Evolutionary conservation across 768 basidiomycete species (phyloP).

Genomic region (Phanerochaete sordida): DNA sequence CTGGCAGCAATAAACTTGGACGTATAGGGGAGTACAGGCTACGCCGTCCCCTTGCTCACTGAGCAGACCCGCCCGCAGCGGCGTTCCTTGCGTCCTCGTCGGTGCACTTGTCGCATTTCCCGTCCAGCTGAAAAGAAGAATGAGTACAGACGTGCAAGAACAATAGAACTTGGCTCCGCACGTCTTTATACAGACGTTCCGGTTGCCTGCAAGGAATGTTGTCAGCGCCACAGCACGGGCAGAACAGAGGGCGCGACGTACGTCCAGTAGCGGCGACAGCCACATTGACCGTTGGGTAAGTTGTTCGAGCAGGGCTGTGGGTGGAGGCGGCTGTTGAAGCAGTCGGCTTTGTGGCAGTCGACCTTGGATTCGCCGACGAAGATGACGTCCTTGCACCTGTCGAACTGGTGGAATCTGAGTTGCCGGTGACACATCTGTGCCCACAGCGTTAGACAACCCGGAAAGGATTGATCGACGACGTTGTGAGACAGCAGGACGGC

Average conservation of each 20-base stretch:
- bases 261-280: constrained; percentile 58
- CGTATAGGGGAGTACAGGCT: constrained; percentile 10
- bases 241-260: constrained; percentile 19
- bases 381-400: constrained; percentile 53
- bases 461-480: constrained; percentile 13
- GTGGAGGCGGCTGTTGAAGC: constrained; percentile 48
- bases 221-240: neutral
- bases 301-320: constrained; percentile 34
- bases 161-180: constrained; percentile 24
- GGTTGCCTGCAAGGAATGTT: constrained; percentile 42
- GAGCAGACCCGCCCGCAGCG: neutral
- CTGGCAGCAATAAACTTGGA: constrained; percentile 26
- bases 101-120: constrained; percentile 14
- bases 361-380: constrained; percentile 39
- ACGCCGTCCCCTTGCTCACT: neutral
- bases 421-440: constrained; percentile 61
- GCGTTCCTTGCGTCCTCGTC: neutral
- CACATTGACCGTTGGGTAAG: constrained; percentile 27
- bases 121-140: constrained; percentile 4
- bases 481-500: constrained; percentile 13
- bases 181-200: constrained; percentile 45
- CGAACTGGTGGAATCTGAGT: constrained; percentile 48
- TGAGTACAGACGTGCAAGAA: neutral
- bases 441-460: constrained; percentile 12
- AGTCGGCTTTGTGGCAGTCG: constrained; percentile 50